Percentiles rank a stretch among this genome's conserved stretches.
Evolutionary conservation across 176 grass and related monocot genomes (phyloP).

Genomic region (Carex parvula): DNA sequence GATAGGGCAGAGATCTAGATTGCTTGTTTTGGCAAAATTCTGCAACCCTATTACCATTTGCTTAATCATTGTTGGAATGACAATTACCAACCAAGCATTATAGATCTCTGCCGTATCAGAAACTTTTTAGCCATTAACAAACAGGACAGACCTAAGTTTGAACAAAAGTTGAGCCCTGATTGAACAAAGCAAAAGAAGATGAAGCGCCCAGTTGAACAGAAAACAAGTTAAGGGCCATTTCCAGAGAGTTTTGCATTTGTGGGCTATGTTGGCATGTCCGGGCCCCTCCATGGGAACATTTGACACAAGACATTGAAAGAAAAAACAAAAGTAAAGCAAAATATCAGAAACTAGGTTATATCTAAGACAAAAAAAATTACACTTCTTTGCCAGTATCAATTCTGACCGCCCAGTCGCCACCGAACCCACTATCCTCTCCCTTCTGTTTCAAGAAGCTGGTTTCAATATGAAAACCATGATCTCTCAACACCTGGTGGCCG

Average conservation of each 20-base stretch:
- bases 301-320: not conserved
- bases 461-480: slow-evolving; percentile 60
- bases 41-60: not conserved
- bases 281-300: not conserved
- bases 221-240: slow-evolving; percentile 1
- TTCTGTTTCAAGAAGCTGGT: slow-evolving; percentile 96
- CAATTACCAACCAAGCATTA: not conserved
- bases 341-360: not conserved
- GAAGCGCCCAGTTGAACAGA: not conserved
- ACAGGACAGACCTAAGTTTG: not conserved
- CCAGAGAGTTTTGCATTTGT: not conserved
- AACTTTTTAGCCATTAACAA: not conserved
- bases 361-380: slow-evolving; percentile 33
- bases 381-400: slow-evolving; percentile 42
- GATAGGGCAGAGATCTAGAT: too few relatives aligned
- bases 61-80: not conserved
- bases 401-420: slow-evolving; percentile 87
- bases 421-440: slow-evolving; percentile 68
- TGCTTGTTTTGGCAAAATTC: too few relatives aligned
- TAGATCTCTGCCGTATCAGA: not conserved
- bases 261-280: not conserved
- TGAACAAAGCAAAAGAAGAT: not conserved
- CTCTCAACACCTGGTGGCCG: slow-evolving; percentile 66
- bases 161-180: not conserved
- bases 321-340: not conserved